Percentiles rank a stretch among this genome's conserved stretches.
Evolutionary conservation across 140 eudicot species (phyloP).

Genomic region (Anethum foeniculum): DNA sequence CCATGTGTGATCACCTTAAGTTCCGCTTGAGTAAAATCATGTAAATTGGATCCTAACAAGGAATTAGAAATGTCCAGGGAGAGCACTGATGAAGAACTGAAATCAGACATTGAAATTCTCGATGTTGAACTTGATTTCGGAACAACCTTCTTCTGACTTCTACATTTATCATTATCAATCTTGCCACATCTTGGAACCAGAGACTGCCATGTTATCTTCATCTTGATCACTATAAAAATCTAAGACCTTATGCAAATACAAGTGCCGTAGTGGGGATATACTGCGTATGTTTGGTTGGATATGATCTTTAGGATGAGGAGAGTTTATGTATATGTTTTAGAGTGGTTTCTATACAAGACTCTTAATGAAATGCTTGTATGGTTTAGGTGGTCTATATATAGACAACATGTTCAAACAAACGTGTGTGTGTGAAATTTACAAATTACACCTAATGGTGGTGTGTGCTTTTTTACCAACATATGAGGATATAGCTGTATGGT

Average conservation of each 20-base stretch:
- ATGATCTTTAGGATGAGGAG: background rate
- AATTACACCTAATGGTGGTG: background rate
- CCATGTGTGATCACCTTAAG: conserved; percentile 75
- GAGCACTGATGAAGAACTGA: conserved; percentile 44
- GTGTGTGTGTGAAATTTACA: conserved; percentile 1
- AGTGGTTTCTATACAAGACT: background rate
- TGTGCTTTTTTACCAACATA: conserved; percentile 4
- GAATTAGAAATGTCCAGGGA: conserved; percentile 68
- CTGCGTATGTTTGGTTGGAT: too few species aligned
- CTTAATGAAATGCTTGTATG: background rate
- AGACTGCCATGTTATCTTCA: conserved; percentile 2
- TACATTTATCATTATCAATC: background rate
- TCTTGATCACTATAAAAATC: background rate
- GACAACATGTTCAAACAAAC: background rate
- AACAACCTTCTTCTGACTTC: conserved; percentile 22
- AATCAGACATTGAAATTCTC: conserved; percentile 46
- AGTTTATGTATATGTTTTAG: background rate
- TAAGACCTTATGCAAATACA: background rate
- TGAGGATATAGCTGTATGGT: background rate
- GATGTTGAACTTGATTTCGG: conserved; percentile 33
- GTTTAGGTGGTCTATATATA: background rate
- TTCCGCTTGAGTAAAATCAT: conserved; percentile 54
- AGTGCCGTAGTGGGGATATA: too few species aligned
- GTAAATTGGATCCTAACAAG: conserved; percentile 58
- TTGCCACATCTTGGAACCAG: conserved; percentile 4